Conservation (phyloP, 2,329 filamentous ascomycete genomes). For the Cladosporium austrohemisphaericum region DNA sequence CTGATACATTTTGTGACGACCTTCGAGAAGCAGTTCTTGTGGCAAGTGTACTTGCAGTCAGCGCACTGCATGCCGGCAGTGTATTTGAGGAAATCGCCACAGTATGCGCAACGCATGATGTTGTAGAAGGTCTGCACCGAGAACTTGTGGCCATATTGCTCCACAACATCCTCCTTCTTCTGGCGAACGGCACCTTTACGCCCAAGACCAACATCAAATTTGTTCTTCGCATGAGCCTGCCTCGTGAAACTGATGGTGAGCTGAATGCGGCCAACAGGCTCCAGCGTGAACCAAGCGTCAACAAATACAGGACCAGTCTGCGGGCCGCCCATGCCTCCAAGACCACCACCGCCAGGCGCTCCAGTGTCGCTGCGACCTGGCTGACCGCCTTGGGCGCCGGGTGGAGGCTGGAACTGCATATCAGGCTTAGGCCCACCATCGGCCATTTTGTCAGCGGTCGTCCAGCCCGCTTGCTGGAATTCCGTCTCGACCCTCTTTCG, state of each 20-base stretch:
- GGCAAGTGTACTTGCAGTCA: constrained; percentile 99
- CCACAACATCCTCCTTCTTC: constrained; percentile 95
- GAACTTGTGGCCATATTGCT: constrained; percentile 99
- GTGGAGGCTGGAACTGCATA: constrained; percentile 51
- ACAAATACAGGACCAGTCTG: constrained; percentile 59
- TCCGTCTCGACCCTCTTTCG: constrained; percentile 96
- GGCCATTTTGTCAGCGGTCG: constrained; percentile 93
- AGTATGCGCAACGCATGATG: constrained; percentile 98
- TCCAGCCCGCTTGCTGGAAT: constrained; percentile 91
- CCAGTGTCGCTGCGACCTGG: constrained; percentile 22
- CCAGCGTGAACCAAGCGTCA: constrained; percentile 94
- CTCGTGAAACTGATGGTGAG: constrained; percentile 90
- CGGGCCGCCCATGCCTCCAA: constrained; percentile 42
- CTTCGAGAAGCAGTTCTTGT: constrained; percentile 93
- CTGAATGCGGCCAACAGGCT: constrained; percentile 89
- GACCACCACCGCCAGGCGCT: constrained; percentile 37
- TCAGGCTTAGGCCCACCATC: constrained; percentile 54
- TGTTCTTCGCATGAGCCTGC: constrained; percentile 75
- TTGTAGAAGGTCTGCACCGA: constrained; percentile 99
- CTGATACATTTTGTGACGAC: constrained; percentile 99
- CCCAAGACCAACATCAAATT: constrained; percentile 83
- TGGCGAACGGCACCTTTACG: constrained; percentile 95
- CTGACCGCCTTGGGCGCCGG: constrained; percentile 35
- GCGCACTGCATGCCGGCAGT: constrained; percentile 98
- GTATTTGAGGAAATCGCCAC: constrained; percentile 97